Percentiles rank a stretch among this genome's conserved stretches.
Evolutionary conservation across 768 basidiomycete genomes (phyloP).

Genomic region (Auriculariales sp.): DNA sequence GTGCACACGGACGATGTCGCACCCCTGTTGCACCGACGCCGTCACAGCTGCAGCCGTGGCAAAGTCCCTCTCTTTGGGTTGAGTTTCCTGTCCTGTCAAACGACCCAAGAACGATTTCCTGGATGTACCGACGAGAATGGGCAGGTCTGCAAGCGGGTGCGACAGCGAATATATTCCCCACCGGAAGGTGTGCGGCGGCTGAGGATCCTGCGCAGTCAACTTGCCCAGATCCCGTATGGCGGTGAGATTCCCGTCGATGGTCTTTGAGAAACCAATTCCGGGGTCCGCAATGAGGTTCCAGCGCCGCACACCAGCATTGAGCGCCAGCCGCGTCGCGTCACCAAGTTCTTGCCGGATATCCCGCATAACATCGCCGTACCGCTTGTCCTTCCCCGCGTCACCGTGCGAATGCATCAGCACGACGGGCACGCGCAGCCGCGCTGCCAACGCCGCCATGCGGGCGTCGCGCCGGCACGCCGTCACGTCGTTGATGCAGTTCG

Average conservation of each 20-base stretch:
- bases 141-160: slow-evolving; percentile 44
- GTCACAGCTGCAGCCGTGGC: slow-evolving; percentile 70
- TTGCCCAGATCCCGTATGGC: slow-evolving; percentile 36
- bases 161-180: slow-evolving; percentile 9
- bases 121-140: slow-evolving; percentile 63
- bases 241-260: slow-evolving; percentile 54
- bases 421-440: slow-evolving; percentile 57
- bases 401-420: slow-evolving; percentile 92
- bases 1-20: slow-evolving; percentile 68
- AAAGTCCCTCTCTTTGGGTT: slow-evolving; percentile 52
- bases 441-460: slow-evolving; percentile 53
- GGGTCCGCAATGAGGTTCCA: slow-evolving; percentile 90
- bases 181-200: slow-evolving; percentile 10
- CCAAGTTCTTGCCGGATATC: slow-evolving; percentile 65
- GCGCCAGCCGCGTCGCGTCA: slow-evolving; percentile 43
- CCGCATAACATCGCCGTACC: slow-evolving; percentile 41
- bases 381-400: slow-evolving; percentile 62
- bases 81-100: slow-evolving; percentile 45
- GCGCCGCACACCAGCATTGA: slow-evolving; percentile 60
- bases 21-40: slow-evolving; percentile 61
- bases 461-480: slow-evolving; percentile 47
- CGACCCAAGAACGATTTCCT: slow-evolving; percentile 73
- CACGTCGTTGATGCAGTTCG: slow-evolving; percentile 91
- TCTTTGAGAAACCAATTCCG: slow-evolving; percentile 91
- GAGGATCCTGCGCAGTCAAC: slow-evolving; percentile 27